Evolutionary conservation across 495 filamentous ascomycete species (phyloP).

Genomic region (Hypoxylon intermedium): DNA sequence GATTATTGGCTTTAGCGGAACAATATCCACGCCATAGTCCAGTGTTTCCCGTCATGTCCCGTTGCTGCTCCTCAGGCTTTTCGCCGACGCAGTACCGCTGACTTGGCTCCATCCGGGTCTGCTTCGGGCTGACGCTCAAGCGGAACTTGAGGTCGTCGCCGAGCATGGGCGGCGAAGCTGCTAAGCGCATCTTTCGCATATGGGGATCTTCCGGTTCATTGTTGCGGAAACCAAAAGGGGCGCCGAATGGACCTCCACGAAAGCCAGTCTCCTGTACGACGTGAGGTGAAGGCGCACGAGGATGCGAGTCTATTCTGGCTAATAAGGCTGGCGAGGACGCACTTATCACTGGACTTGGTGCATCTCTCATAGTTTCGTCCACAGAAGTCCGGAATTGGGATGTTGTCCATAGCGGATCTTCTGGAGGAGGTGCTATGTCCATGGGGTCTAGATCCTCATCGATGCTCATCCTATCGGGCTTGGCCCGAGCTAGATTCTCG

Average conservation of each 20-base stretch:
- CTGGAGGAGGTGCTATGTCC: slow-evolving; percentile 52
- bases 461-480: slow-evolving; percentile 35
- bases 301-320: slow-evolving; percentile 31
- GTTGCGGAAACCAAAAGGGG: slow-evolving; percentile 44
- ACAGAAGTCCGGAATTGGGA: slow-evolving; percentile 44
- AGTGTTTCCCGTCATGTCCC: slow-evolving; percentile 53
- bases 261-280: slow-evolving; percentile 24
- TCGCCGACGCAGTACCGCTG: slow-evolving; percentile 43
- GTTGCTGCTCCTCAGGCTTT: slow-evolving; percentile 57
- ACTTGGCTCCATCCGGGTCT: slow-evolving; percentile 75
- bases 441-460: slow-evolving; percentile 52
- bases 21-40: slow-evolving; percentile 77
- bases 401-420: slow-evolving; percentile 52
- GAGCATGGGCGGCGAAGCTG: slow-evolving; percentile 82
- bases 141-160: slow-evolving; percentile 78
- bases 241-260: slow-evolving; percentile 43
- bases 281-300: slow-evolving; percentile 33
- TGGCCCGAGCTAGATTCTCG: slow-evolving; percentile 39
- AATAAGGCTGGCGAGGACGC: slow-evolving; percentile 45
- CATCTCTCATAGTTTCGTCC: slow-evolving; percentile 47
- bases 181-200: slow-evolving; percentile 47
- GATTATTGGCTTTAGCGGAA: slow-evolving; percentile 51
- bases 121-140: slow-evolving; percentile 76
- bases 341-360: slow-evolving; percentile 48
- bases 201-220: slow-evolving; percentile 37